Percentiles rank a stretch among this genome's conserved stretches.
Conservation (phyloP, 2,329 filamentous ascomycete species). For the Chaetomiaceae sp. region DNA sequence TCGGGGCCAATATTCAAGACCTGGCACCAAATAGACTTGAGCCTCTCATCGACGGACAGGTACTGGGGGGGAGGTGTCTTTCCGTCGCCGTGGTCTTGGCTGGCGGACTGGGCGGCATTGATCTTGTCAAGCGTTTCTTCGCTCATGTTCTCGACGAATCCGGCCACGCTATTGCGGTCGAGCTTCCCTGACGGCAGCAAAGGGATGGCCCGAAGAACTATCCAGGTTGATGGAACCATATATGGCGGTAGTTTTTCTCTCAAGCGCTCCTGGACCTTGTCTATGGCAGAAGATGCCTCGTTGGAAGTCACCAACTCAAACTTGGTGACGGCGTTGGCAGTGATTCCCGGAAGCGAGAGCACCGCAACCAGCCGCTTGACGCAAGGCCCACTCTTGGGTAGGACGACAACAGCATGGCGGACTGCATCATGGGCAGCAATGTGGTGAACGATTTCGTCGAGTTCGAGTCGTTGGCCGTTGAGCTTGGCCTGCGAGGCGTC, state of each 20-base stretch:
- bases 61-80: neutral
- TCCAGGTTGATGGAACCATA: constrained; percentile 35
- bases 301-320: constrained; percentile 14
- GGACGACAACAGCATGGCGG: constrained; percentile 46
- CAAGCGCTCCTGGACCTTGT: constrained; percentile 22
- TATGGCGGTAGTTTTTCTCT: constrained; percentile 34
- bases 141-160: constrained; percentile 12
- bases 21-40: constrained; percentile 35
- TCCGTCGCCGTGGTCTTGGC: neutral
- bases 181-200: constrained; percentile 30
- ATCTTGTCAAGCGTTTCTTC: constrained; percentile 32
- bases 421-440: constrained; percentile 34
- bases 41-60: constrained; percentile 11
- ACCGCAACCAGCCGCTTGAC: constrained; percentile 23
- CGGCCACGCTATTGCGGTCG: constrained; percentile 33
- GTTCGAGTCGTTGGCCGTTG: constrained; percentile 28
- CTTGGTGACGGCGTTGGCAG: neutral
- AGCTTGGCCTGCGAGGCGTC: constrained; percentile 26
- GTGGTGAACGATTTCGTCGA: constrained; percentile 43
- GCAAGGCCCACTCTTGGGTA: constrained; percentile 24
- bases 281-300: constrained; percentile 5
- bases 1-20: constrained; percentile 36
- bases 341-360: constrained; percentile 14
- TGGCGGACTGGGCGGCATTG: constrained; percentile 24
- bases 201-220: constrained; percentile 29